Percentiles rank a stretch among this genome's conserved stretches.
Evolutionary conservation across 2,329 filamentous ascomycete species (phyloP).

Genomic region (Neospermospora avenae): DNA sequence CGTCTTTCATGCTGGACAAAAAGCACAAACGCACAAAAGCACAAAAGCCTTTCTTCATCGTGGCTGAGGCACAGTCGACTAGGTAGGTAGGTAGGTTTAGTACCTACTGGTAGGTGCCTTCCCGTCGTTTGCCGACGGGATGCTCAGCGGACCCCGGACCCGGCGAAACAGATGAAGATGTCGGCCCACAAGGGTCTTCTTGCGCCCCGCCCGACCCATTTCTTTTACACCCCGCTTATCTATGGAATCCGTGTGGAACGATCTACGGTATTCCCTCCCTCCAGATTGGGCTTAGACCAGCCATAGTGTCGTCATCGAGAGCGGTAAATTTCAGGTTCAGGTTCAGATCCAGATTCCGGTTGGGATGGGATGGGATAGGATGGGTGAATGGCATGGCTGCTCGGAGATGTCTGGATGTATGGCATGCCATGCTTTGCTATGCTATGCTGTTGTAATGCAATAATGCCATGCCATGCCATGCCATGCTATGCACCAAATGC

Average conservation of each 20-base stretch:
- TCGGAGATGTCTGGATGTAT: no score
- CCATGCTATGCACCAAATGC: not conserved
- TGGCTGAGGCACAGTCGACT: slow-evolving; percentile 1
- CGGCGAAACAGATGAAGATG: not conserved
- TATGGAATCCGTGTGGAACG: not conserved
- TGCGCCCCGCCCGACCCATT: no score
- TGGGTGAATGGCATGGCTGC: not conserved
- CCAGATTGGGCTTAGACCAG: not conserved
- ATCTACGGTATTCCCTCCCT: not conserved
- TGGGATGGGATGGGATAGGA: not conserved
- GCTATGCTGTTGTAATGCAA: not conserved
- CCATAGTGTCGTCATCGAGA: not conserved
- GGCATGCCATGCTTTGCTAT: not conserved
- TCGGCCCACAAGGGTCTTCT: not conserved
- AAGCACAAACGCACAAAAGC: no score
- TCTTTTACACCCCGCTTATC: not conserved
- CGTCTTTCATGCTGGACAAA: not conserved
- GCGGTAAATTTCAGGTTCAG: not conserved
- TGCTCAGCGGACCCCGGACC: no score
- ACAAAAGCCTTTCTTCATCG: not conserved
- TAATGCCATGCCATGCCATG: no score
- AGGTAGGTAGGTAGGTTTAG: no score
- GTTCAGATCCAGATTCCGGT: not conserved
- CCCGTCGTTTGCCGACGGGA: no score
- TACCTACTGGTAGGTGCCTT: no score